Base-by-base conservation (phyloP, 163 green algal genomes). In the Prototheca wickerhamii region DNA sequence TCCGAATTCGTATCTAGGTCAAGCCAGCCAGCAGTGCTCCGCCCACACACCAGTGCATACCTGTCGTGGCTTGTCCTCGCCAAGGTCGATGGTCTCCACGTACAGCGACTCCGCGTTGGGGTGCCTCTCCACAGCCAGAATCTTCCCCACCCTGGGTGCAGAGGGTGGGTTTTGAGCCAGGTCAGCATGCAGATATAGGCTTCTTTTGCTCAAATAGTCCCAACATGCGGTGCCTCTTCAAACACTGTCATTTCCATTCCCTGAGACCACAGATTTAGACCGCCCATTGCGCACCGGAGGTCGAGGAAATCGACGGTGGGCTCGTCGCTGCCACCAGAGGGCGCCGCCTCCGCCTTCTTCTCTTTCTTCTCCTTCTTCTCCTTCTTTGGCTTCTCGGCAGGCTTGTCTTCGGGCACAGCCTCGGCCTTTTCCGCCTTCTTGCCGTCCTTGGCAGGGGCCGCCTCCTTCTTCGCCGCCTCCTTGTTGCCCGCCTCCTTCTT, bases 71-170 rank as follows among this genome's bases (percentile, higher is more conserved):
- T 86, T 75, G 0, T 79, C 89, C 76, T 96, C 91, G 4, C 92
- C 92, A 2, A 98, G 46, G 60, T 98, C 91, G n/a, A 98, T 97
- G 65, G 96, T 73, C 75, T 98, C 92, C 8, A 95, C 66, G 76
- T 98, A 98, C 10, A 98, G 78, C 8, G 79, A 72, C 35, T 95
- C 89, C 1, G 87, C 87, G 64, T 95, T 87, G 51, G 87, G 87
- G 68, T 96, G 88, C 54, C 76, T 73, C 29, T 69, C 68, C 25
- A 89, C 79, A 28, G 72, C 74, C 5, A 83, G 67, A 56, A 96
- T 93, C 51, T 76, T 71, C 4, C 88, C 89, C 23, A 94, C 82
- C 26, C 57, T 49, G 25, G n/a, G n/a, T n/a, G 51, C 56, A 46
- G 21, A 77, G 58, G 44, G 69, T 0, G 46, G n/a, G 37, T 10